These are phyloP conservation scores for Globisporangium spinosum DNA, from an alignment of 352 stramenopile species.

Conservation along the genomic window DNA sequence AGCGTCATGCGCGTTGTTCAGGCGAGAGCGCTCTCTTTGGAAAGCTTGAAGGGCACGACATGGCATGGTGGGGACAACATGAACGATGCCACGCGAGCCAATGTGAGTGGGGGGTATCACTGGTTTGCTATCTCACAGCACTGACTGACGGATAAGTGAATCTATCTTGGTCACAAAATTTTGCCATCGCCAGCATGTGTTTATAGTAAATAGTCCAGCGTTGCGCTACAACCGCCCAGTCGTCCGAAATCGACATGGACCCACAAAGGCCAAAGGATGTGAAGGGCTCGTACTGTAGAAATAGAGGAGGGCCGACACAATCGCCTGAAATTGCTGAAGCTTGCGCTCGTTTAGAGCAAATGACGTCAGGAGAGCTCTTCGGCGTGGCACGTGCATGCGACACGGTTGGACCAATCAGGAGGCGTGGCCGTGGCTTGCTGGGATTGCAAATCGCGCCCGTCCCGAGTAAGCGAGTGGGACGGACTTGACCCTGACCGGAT, in stretches of 20 bases:
- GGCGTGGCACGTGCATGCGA: neutral
- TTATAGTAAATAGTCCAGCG: neutral
- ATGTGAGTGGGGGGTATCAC: neutral
- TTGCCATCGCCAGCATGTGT: neutral
- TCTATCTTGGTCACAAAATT: neutral
- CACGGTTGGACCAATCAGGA: neutral
- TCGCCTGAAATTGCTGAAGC: neutral
- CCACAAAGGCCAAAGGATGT: too few species aligned
- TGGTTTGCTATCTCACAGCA: too few species aligned
- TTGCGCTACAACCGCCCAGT: neutral
- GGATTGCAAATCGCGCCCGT: neutral
- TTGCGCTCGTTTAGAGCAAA: neutral
- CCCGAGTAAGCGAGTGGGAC: neutral
- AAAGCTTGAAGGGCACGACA: conserved; percentile 1
- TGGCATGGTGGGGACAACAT: neutral
- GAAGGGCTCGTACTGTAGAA: neutral
- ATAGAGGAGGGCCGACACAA: neutral
- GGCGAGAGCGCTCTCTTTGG: neutral
- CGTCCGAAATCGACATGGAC: neutral
- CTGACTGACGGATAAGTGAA: neutral
- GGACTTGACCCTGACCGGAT: neutral
- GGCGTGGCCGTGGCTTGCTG: neutral
- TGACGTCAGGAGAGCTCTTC: neutral
- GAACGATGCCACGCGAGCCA: neutral
- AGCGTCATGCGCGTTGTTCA: neutral